Evolutionary conservation across 2,329 filamentous ascomycete genomes (phyloP).

Genomic region (Sphaerulina vaccinii): DNA sequence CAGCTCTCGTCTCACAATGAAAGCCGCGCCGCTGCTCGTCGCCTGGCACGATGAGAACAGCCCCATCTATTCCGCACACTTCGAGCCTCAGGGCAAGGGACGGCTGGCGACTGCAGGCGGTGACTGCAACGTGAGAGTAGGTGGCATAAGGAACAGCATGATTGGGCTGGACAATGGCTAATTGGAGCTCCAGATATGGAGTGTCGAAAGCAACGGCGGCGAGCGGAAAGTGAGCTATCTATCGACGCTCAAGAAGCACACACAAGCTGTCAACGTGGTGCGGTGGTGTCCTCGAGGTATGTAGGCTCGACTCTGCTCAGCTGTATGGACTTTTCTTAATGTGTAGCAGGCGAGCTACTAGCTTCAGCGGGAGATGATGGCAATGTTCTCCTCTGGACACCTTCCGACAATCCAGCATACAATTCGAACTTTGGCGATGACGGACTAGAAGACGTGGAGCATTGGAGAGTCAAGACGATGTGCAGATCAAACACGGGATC

Average conservation of each 20-base stretch:
- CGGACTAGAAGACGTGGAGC: conserved; percentile 86
- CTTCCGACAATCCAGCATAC: conserved; percentile 70
- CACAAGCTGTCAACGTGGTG: conserved; percentile 96
- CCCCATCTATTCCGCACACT: conserved; percentile 96
- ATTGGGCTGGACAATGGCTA: not conserved
- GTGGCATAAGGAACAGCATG: conserved; percentile 34
- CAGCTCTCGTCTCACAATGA: conserved; percentile 61
- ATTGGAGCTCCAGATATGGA: conserved; percentile 69
- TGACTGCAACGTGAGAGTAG: conserved; percentile 91
- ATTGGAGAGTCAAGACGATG: conserved; percentile 97
- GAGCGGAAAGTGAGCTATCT: conserved; percentile 89
- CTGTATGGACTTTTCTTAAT: not conserved
- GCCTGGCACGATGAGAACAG: conserved; percentile 98
- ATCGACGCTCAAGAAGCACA: conserved; percentile 87
- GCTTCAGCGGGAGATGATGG: conserved; percentile 96
- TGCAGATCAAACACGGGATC: conserved; percentile 82
- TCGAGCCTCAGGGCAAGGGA: conserved; percentile 88
- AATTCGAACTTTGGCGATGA: conserved; percentile 73
- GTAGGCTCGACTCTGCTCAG: conserved; percentile 20
- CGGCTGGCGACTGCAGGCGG: conserved; percentile 90
- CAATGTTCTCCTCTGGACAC: conserved; percentile 95
- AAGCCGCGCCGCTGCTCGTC: conserved; percentile 92
- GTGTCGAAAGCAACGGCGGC: conserved; percentile 78
- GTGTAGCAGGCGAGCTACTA: conserved; percentile 74
- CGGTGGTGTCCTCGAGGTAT: conserved; percentile 90